These are phyloP conservation scores for Pascua sp. DNA, from an alignment of 1,284 basidiomycete species.

Conservation along the genomic window DNA sequence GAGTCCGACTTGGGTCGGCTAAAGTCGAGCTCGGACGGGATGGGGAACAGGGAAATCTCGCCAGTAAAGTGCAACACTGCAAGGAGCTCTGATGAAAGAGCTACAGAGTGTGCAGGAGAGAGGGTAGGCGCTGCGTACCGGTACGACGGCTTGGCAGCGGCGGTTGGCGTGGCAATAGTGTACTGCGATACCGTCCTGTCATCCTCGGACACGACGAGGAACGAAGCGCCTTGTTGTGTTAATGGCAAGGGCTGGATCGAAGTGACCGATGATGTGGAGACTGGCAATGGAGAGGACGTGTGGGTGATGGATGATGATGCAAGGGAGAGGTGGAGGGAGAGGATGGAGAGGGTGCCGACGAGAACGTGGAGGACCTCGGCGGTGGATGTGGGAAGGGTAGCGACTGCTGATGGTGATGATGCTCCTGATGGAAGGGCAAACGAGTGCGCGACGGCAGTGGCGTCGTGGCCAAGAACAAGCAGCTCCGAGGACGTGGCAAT, in stretches of 20 bases:
- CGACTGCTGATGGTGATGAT: slow-evolving; percentile 29
- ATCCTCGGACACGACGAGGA: slow-evolving; percentile 67
- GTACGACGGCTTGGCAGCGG: slow-evolving; percentile 51
- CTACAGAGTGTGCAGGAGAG: slow-evolving; percentile 61
- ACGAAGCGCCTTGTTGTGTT: slow-evolving; percentile 44
- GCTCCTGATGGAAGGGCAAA: slow-evolving; percentile 29
- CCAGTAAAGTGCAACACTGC: slow-evolving; percentile 65
- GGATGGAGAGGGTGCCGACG: slow-evolving; percentile 31
- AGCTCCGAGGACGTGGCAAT: slow-evolving; percentile 32
- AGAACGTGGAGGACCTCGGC: slow-evolving; percentile 34
- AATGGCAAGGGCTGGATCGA: slow-evolving; percentile 37
- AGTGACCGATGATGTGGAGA: slow-evolving; percentile 43
- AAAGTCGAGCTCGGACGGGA: slow-evolving; percentile 57
- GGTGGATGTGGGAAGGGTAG: slow-evolving; percentile 36
- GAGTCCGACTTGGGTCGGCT: slow-evolving; percentile 37
- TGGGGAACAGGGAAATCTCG: slow-evolving; percentile 62
- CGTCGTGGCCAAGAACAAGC: slow-evolving; percentile 34
- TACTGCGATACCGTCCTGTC: slow-evolving; percentile 65
- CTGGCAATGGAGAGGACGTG: slow-evolving; percentile 40
- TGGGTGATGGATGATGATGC: slow-evolving; percentile 27
- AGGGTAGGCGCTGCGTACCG: slow-evolving; percentile 59
- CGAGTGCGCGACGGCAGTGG: slow-evolving; percentile 30
- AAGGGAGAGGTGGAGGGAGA: slow-evolving; percentile 32
- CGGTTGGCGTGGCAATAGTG: slow-evolving; percentile 58
- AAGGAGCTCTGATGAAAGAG: slow-evolving; percentile 55